Evolutionary conservation across 2,329 filamentous ascomycete genomes (phyloP).

Genomic region (Dothideomycetes sp.): DNA sequence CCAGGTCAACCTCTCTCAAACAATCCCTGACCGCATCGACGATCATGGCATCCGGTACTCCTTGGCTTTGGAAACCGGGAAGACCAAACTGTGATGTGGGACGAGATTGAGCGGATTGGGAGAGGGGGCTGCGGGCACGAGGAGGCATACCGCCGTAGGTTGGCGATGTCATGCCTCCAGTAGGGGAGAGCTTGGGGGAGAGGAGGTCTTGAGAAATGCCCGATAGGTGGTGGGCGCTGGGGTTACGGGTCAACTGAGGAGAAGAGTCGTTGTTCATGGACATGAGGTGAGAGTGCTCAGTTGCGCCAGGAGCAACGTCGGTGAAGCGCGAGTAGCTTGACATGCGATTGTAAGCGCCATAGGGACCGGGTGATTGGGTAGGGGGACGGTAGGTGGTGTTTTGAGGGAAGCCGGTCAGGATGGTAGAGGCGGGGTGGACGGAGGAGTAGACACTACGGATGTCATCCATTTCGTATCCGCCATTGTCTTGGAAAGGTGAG

Average conservation of each 20-base stretch:
- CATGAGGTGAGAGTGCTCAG: conserved; percentile 43
- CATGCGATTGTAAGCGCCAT: conserved; percentile 58
- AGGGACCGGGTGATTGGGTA: conserved; percentile 69
- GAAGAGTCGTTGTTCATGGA: conserved; percentile 38
- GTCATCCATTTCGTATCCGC: conserved; percentile 92
- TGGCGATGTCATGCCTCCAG: too few relatives aligned
- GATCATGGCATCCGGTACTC: conserved; percentile 71
- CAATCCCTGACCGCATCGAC: conserved; percentile 76
- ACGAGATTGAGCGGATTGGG: conserved; percentile 8
- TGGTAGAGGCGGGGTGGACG: conserved; percentile 73
- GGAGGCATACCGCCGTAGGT: conserved; percentile 17
- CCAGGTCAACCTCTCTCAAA: conserved; percentile 79
- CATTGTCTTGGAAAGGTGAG: conserved; percentile 20
- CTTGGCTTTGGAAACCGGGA: conserved; percentile 51
- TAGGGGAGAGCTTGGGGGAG: conserved; percentile 28
- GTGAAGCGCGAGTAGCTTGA: conserved; percentile 45
- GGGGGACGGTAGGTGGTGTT: conserved; percentile 42
- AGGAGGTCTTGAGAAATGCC: conserved; percentile 24
- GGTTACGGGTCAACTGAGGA: conserved; percentile 42
- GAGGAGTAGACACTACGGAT: conserved; percentile 96
- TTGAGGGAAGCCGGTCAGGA: conserved; percentile 65
- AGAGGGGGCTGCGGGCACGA: conserved; percentile 19
- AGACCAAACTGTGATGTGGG: conserved; percentile 13
- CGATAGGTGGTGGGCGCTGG: conserved; percentile 30
- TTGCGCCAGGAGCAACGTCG: conserved; percentile 32